phyloP scores from a whole-genome alignment of 2,329 filamentous ascomycete genomes.

The Colletotrichum tamarilloi region DNA sequence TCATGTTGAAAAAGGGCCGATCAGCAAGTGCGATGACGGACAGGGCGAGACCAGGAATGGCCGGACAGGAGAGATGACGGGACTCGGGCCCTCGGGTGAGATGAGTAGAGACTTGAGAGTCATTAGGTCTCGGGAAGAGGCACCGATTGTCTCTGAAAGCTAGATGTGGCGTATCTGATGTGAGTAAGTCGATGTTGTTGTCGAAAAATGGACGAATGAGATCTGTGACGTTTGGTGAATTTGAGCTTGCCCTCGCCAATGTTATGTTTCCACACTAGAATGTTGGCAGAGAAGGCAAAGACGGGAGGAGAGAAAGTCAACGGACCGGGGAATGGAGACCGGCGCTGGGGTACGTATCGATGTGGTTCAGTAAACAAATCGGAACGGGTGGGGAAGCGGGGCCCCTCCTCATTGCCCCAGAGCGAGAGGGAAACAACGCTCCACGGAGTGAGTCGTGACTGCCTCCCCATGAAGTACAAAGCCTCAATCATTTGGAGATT shows the following conservation, averaged over 20 bases:
- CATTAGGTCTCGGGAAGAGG: neutral
- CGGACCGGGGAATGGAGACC: neutral
- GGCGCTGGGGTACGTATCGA: neutral
- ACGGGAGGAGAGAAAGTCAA: neutral
- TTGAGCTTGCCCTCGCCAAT: neutral
- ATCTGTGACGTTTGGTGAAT: neutral
- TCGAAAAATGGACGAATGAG: neutral
- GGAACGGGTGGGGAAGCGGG: slow-evolving; percentile 33
- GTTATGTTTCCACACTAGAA: neutral
- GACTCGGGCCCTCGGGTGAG: neutral
- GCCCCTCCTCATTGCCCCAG: neutral
- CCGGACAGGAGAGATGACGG: neutral
- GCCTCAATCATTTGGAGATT: neutral
- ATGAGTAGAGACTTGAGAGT: neutral
- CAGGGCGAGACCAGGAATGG: neutral
- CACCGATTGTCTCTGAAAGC: neutral
- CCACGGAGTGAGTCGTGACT: neutral
- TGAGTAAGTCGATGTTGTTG: neutral
- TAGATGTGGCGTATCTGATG: neutral
- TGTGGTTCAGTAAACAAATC: slow-evolving; percentile 3
- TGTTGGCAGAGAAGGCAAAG: neutral
- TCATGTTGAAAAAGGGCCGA: slow-evolving; percentile 32
- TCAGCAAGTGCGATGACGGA: slow-evolving; percentile 17
- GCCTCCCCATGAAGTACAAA: no score
- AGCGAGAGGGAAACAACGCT: slow-evolving; percentile 3